Base-by-base conservation (phyloP, 177 flowering plant species). In the Telopea speciosissima region DNA sequence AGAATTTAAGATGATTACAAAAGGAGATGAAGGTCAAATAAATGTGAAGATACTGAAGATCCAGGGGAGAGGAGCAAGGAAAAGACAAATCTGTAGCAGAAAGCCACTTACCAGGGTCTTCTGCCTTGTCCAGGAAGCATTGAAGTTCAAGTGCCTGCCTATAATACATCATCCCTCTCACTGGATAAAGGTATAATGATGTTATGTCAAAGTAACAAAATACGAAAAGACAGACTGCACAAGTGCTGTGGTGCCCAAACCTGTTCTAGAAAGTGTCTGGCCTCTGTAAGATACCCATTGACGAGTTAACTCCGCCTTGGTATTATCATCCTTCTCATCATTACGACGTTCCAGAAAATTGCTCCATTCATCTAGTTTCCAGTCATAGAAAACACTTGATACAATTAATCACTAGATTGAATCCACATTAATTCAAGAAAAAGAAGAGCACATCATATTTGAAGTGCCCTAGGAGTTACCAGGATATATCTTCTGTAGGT, bases 151-250 rank as follows among this genome's bases (percentile, higher is more conserved):
- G 68, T 72, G 99, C 95, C 72, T 82, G 80, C 63, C 89, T 81
- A 74, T 96, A 91, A 79, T 96, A 96, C 98, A 96, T 96, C 99
- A 96, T 96, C 71, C 99, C 99, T 76, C 99, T 88, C 79, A 96
- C 99, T 96, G 80, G 3, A 54, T 3, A 65, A 26, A 62, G 59
- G 25, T 17, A 17, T n/a, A n/a, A n/a, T 40, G 63, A 24, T 54
- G 40, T 23, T 24, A 7, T 71, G 68, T 65, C 31, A 44, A 9
- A 8, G 14, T 9, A 44, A 40, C 54, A 14, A 42, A 31, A 10
- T n/a, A 61, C 21, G n/a, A n/a, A n/a, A n/a, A 67, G 25, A 68
- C 3, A 70, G 26, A 36, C 1, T 17, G 3, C 33, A 40, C 0
- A 24, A 13, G 44, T 67, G 40, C 14, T 44, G 23, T 11, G 23